A percentile compares a stretch with the other conserved stretches of the same genome.
Evolutionary conservation across 164 flowering plant species (phyloP).

Genomic region (Annona cherimola): DNA sequence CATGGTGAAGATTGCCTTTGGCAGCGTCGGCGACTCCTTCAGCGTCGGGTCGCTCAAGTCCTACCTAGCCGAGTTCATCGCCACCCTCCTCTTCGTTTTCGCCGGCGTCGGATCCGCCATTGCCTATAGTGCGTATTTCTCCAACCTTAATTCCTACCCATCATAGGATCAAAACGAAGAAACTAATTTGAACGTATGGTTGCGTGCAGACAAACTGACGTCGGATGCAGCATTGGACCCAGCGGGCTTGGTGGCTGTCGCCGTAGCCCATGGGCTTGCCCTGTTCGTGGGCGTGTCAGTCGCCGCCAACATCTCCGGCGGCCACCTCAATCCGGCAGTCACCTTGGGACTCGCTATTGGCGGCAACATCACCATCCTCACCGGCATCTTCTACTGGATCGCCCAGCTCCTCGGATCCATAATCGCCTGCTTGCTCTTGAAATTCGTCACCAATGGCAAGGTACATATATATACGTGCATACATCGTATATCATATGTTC

Average conservation of each 20-base stretch:
- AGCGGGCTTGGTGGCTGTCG: conserved; percentile 65
- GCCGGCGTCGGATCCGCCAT: conserved; percentile 84
- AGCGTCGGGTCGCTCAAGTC: conserved; percentile 45
- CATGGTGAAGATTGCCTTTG: conserved; percentile 61
- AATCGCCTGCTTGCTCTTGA: conserved; percentile 63
- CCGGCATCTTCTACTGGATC: conserved; percentile 65
- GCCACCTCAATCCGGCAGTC: conserved; percentile 79
- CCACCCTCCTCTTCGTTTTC: conserved; percentile 69
- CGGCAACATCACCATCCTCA: conserved; percentile 63
- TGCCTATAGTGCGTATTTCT: conserved; percentile 39
- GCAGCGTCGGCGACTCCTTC: conserved; percentile 58
- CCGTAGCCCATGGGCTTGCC: conserved; percentile 70
- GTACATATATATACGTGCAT: conserved; percentile 14
- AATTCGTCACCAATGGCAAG: conserved; percentile 47
- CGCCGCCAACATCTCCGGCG: conserved; percentile 80
- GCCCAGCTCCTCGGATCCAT: conserved; percentile 68
- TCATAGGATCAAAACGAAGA: too few relatives aligned
- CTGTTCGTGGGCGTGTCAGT: conserved; percentile 69
- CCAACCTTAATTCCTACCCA: too few relatives aligned
- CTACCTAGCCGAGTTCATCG: conserved; percentile 60
- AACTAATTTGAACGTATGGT: too few relatives aligned
- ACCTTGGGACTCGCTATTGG: conserved; percentile 71
- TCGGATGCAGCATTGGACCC: conserved; percentile 56
- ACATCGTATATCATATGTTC: too few relatives aligned
- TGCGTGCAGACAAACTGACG: conserved; percentile 44